Conservation (phyloP, 225 moss, liverwort and hornwort genomes). For the Ulota crispa region DNA sequence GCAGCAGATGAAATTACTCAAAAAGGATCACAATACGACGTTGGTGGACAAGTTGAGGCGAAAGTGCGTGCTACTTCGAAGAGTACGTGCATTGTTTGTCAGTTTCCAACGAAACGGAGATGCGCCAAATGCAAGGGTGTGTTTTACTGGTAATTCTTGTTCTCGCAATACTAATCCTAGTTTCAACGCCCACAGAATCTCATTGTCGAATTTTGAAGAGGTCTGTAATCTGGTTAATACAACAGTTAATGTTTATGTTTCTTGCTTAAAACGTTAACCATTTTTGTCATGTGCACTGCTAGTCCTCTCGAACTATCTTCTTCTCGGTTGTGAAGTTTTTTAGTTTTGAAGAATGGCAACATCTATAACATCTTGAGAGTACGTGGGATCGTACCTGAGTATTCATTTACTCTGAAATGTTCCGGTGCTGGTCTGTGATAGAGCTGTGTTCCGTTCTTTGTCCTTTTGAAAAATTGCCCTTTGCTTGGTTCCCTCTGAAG, state of each 20-base stretch:
- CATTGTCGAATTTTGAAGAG: neutral
- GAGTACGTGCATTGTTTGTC: conserved; percentile 59
- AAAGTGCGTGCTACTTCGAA: conserved; percentile 23
- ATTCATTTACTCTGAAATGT: neutral
- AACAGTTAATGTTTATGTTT: neutral
- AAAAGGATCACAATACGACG: conserved; percentile 14
- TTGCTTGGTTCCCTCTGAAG: conserved; percentile 11
- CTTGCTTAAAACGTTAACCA: conserved; percentile 3
- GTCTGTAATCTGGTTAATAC: neutral
- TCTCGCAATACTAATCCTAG: conserved; percentile 14
- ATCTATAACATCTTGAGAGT: neutral
- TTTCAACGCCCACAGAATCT: neutral
- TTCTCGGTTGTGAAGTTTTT: neutral
- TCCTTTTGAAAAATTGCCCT: neutral
- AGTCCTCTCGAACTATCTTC: neutral
- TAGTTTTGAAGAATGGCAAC: neutral
- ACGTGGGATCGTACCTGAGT: neutral
- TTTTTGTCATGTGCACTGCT: conserved; percentile 6
- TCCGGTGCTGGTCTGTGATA: conserved; percentile 5
- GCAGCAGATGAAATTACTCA: conserved; percentile 27
- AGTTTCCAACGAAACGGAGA: conserved; percentile 55
- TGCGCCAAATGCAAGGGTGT: conserved; percentile 81
- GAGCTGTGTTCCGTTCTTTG: neutral
- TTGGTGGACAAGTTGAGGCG: conserved; percentile 2
- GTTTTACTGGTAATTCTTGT: conserved; percentile 66